A percentile compares a stretch with the other conserved stretches of the same genome.
Conservation (phyloP, 805 yeast genomes). For the Millerago galiae region DNA sequence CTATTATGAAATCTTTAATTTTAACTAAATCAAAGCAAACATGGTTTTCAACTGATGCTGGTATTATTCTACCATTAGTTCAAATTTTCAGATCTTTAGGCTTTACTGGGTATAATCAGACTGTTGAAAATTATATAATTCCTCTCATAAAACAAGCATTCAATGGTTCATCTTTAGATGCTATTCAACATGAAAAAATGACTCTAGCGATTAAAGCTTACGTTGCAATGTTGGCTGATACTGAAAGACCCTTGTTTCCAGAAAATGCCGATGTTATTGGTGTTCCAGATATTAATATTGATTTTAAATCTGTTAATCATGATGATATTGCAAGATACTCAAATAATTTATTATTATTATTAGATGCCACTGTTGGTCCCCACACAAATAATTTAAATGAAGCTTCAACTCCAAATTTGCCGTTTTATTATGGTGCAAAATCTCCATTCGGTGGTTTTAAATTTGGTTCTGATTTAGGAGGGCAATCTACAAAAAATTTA, state of each 20-base stretch:
- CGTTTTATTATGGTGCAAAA: slow-evolving; percentile 27
- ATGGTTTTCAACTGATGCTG: slow-evolving; percentile 67
- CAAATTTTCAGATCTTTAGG: slow-evolving; percentile 77
- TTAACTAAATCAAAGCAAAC: slow-evolving; percentile 56
- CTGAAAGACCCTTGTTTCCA: slow-evolving; percentile 74
- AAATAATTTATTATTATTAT: slow-evolving; percentile 45
- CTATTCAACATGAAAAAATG: slow-evolving; percentile 60
- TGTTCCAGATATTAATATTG: slow-evolving; percentile 27
- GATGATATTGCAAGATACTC: slow-evolving; percentile 64
- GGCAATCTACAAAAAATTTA: slow-evolving; percentile 29
- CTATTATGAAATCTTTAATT: slow-evolving; percentile 51
- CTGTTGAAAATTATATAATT: slow-evolving; percentile 69
- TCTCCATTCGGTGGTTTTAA: slow-evolving; percentile 32
- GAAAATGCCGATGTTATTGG: slow-evolving; percentile 29
- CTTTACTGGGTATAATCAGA: slow-evolving; percentile 68
- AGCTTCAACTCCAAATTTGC: slow-evolving; percentile 26
- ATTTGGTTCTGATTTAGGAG: slow-evolving; percentile 36
- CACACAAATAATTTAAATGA: slow-evolving; percentile 25
- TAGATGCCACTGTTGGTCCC: slow-evolving; percentile 55
- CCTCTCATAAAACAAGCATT: slow-evolving; percentile 62
- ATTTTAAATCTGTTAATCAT: slow-evolving; percentile 37
- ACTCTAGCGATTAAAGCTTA: slow-evolving; percentile 67
- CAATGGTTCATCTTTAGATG: slow-evolving; percentile 54
- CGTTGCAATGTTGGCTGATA: slow-evolving; percentile 61
- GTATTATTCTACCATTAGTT: slow-evolving; percentile 57